These are phyloP conservation scores for Lactifluus pinguis DNA, from an alignment of 768 basidiomycete genomes.

Conservation along the genomic window DNA sequence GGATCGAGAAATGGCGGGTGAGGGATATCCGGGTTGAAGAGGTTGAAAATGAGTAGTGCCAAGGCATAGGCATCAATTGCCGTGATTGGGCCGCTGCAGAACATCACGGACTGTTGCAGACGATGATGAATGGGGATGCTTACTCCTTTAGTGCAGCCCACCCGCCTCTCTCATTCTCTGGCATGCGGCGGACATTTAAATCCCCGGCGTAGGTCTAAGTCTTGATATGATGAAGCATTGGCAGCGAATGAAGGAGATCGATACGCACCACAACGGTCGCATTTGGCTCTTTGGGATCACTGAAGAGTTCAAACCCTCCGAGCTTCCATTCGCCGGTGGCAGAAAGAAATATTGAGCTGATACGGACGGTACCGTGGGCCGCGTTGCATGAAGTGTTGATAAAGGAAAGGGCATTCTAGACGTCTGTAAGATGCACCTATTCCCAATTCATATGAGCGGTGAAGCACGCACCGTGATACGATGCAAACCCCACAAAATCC, in stretches of 20 bases:
- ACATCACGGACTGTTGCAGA: constrained; percentile 29
- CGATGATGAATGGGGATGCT: constrained; percentile 19
- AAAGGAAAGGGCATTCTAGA: constrained; percentile 80
- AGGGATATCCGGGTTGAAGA: constrained; percentile 75
- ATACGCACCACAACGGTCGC: constrained; percentile 72
- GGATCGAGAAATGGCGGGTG: constrained; percentile 62
- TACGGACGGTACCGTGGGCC: constrained; percentile 72
- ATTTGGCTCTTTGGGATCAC: constrained; percentile 69
- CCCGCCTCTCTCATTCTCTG: constrained; percentile 84
- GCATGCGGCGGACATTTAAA: constrained; percentile 52
- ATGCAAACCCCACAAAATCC: constrained; percentile 91
- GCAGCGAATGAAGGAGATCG: constrained; percentile 9
- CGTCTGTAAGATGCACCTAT: not conserved
- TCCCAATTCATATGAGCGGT: not conserved
- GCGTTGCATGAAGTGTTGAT: constrained; percentile 76
- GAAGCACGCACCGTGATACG: constrained; percentile 65
- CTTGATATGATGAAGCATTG: constrained; percentile 16
- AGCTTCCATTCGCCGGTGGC: constrained; percentile 95
- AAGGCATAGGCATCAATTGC: constrained; percentile 82
- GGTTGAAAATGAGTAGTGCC: constrained; percentile 72
- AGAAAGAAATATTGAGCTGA: constrained; percentile 81
- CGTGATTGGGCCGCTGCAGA: constrained; percentile 39
- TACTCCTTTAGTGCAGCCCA: constrained; percentile 83
- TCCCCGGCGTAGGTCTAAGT: constrained; percentile 60
- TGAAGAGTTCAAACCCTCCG: constrained; percentile 88